Conservation (phyloP, 2,329 filamentous ascomycete species). For the Alternaria metachromatica region DNA sequence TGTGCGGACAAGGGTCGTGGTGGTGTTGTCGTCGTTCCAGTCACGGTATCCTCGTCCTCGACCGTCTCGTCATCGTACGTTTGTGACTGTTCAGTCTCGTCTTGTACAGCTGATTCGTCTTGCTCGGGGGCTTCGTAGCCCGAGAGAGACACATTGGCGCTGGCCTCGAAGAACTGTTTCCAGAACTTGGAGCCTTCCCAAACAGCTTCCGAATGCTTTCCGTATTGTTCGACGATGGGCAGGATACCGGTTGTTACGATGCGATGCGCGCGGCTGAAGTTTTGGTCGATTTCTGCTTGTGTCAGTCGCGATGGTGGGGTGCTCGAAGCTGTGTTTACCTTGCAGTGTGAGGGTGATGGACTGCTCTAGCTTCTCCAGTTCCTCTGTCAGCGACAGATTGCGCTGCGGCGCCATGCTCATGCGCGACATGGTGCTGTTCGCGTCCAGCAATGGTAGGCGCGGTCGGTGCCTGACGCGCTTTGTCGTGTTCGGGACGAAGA, state of each 20-base stretch:
- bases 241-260: slow-evolving; percentile 95
- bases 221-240: slow-evolving; percentile 93
- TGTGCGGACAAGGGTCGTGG: slow-evolving; percentile 44
- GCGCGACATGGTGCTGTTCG: slow-evolving; percentile 56
- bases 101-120: slow-evolving; percentile 61
- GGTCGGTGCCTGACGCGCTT: slow-evolving; percentile 21
- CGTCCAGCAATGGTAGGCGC: neutral
- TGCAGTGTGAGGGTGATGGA: slow-evolving; percentile 95
- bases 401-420: slow-evolving; percentile 57
- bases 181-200: slow-evolving; percentile 99
- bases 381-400: slow-evolving; percentile 83
- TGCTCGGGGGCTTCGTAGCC: slow-evolving; percentile 83
- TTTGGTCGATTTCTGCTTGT: slow-evolving; percentile 87
- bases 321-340: slow-evolving; percentile 57
- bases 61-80: slow-evolving; percentile 55
- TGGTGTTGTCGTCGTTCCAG: slow-evolving; percentile 54
- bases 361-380: slow-evolving; percentile 94
- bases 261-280: slow-evolving; percentile 94
- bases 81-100: slow-evolving; percentile 47
- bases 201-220: slow-evolving; percentile 88
- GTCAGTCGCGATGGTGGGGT: slow-evolving; percentile 37
- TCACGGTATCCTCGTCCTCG: slow-evolving; percentile 39
- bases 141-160: slow-evolving; percentile 93
- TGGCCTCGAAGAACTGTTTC: slow-evolving; percentile 99
- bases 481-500: slow-evolving; percentile 12